phyloP scores from a whole-genome alignment of 2,329 filamentous ascomycete species.

The Fusarium clavum region DNA sequence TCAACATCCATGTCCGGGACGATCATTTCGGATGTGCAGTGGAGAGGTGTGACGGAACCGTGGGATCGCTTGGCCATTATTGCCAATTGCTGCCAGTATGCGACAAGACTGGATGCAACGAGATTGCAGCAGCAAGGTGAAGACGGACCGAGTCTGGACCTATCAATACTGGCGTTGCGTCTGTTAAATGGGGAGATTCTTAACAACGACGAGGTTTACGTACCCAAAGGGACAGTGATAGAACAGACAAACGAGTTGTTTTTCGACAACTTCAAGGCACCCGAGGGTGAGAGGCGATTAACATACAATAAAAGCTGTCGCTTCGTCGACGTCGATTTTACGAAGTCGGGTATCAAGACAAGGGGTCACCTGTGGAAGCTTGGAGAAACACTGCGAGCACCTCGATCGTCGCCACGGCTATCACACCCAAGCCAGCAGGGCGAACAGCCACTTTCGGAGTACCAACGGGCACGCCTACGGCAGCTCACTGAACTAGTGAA shows the following conservation, averaged over 20 bases:
- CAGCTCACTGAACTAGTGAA: conserved; percentile 29
- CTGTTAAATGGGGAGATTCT: conserved; percentile 51
- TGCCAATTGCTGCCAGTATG: conserved; percentile 52
- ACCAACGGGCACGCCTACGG: conserved; percentile 26
- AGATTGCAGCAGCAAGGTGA: conserved; percentile 11
- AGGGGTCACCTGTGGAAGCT: conserved; percentile 46
- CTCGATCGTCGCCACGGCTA: conserved; percentile 11
- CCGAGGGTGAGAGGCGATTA: conserved; percentile 16
- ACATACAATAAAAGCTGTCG: conserved; percentile 47
- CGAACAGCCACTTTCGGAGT: conserved; percentile 19
- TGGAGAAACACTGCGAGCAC: conserved; percentile 26
- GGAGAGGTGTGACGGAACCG: conserved; percentile 28
- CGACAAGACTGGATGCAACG: conserved; percentile 38
- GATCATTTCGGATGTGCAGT: conserved; percentile 43
- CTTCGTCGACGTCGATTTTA: conserved; percentile 36
- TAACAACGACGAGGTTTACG: conserved; percentile 43
- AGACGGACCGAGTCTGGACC: conserved; percentile 33
- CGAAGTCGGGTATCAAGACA: conserved; percentile 29
- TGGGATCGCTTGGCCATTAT: conserved; percentile 49
- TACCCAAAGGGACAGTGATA: conserved; percentile 2
- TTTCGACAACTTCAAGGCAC: conserved; percentile 38
- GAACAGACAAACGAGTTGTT: conserved; percentile 27
- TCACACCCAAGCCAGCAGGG: conserved; percentile 21
- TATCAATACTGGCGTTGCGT: conserved; percentile 47
- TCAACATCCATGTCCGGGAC: conserved; percentile 45